Percentiles rank a stretch among this genome's conserved stretches.
Evolutionary conservation across 352 stramenopile species (phyloP).

Genomic region (Phytophthora cryptogea): DNA sequence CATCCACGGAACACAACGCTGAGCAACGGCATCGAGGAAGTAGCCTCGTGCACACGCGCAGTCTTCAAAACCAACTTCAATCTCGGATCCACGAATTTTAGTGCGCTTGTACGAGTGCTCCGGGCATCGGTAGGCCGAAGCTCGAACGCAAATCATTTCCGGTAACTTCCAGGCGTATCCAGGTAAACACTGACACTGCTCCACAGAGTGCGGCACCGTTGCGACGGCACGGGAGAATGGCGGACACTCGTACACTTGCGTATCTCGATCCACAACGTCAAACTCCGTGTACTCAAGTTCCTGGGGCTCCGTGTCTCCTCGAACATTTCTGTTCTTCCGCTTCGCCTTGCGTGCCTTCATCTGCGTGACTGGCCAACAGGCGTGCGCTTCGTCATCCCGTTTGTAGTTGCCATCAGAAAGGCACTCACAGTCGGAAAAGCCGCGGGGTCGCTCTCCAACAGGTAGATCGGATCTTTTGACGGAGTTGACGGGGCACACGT

Average conservation of each 20-base stretch:
- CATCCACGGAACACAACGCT: constrained; percentile 69
- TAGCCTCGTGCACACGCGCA: constrained; percentile 74
- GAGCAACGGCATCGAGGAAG: constrained; percentile 58
- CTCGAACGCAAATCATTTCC: constrained; percentile 64
- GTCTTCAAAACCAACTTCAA: constrained; percentile 61
- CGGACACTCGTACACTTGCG: constrained; percentile 52
- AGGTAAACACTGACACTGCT: constrained; percentile 78
- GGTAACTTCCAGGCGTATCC: constrained; percentile 76
- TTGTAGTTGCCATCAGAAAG: constrained; percentile 43
- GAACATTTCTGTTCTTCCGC: constrained; percentile 16
- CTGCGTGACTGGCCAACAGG: constrained; percentile 40
- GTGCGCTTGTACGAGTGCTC: constrained; percentile 54
- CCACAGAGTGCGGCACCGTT: constrained; percentile 59
- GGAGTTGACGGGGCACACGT: constrained; percentile 69
- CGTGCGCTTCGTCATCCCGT: constrained; percentile 64
- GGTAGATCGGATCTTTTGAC: constrained; percentile 44
- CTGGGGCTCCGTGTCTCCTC: constrained; percentile 7
- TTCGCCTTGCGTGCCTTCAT: constrained; percentile 28
- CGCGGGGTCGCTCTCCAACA: constrained; percentile 44
- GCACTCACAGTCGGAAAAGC: constrained; percentile 83
- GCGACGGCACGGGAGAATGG: constrained; percentile 62
- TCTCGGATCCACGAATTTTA: constrained; percentile 18
- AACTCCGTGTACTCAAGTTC: constrained; percentile 30
- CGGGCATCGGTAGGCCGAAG: constrained; percentile 67
- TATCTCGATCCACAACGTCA: constrained; percentile 26